Conservation (phyloP, 1,284 basidiomycete species). For the Tilletia walkeri region DNA sequence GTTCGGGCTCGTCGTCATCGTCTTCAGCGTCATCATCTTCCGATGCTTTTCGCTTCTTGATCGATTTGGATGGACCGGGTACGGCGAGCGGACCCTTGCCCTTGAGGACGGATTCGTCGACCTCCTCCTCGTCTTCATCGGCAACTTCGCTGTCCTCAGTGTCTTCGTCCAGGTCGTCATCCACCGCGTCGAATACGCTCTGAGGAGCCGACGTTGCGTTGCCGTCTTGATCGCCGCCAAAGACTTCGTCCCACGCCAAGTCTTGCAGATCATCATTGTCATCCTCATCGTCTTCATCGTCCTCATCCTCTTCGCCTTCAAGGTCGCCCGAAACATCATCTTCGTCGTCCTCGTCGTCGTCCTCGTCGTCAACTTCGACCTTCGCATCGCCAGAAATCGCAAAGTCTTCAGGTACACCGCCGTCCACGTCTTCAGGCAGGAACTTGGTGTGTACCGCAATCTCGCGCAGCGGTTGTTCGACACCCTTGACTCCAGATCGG, state of each 20-base stretch:
- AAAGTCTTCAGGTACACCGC: constrained; percentile 50
- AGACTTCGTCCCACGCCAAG: constrained; percentile 80
- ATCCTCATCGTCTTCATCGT: constrained; percentile 44
- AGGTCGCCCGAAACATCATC: constrained; percentile 32
- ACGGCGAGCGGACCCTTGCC: constrained; percentile 6
- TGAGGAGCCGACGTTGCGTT: constrained; percentile 19
- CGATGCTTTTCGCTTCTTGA: constrained; percentile 38
- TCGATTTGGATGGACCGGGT: neutral
- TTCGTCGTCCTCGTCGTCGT: constrained; percentile 37
- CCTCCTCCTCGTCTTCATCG: constrained; percentile 19
- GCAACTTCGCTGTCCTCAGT: constrained; percentile 26
- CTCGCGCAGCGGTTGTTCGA: constrained; percentile 62
- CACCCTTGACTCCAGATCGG: constrained; percentile 60
- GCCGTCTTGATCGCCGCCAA: constrained; percentile 56
- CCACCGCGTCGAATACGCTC: constrained; percentile 24
- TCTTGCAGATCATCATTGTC: constrained; percentile 59
- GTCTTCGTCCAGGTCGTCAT: constrained; percentile 53
- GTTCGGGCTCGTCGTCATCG: constrained; percentile 35
- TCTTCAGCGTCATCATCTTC: constrained; percentile 41
- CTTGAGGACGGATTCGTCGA: constrained; percentile 25
- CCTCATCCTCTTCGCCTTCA: constrained; percentile 30
- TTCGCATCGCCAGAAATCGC: constrained; percentile 37
- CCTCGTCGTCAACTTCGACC: constrained; percentile 44
- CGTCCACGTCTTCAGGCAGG: constrained; percentile 54
- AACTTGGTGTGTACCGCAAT: constrained; percentile 64